A percentile compares a stretch with the other conserved stretches of the same genome.
Evolutionary conservation across 805 yeast genomes (phyloP).

Genomic region (Schizosaccharomyces lindneri): DNA sequence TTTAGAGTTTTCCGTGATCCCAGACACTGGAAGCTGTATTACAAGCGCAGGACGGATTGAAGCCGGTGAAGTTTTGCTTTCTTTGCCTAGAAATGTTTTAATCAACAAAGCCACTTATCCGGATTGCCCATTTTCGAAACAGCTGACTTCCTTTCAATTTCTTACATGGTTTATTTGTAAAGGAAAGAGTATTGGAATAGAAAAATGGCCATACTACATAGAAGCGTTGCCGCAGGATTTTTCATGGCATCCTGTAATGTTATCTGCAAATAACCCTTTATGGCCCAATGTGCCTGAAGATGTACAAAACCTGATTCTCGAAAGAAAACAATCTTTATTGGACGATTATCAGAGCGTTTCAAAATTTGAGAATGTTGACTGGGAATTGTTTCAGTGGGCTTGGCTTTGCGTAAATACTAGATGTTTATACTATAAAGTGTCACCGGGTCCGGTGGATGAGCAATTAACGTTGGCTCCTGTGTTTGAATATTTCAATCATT

Average conservation of each 20-base stretch:
- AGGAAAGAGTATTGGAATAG: background rate
- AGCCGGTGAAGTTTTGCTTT: background rate
- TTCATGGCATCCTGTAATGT: background rate
- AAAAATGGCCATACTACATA: background rate
- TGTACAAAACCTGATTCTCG: background rate
- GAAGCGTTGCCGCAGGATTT: background rate
- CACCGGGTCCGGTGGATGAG: background rate
- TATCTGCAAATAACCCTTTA: background rate
- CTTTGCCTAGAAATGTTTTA: background rate
- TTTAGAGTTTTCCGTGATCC: background rate
- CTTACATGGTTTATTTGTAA: background rate
- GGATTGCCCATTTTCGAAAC: background rate
- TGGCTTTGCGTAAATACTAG: constrained; percentile 1
- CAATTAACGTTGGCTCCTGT: background rate
- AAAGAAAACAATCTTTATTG: background rate
- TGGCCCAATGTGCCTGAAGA: background rate
- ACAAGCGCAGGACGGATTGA: background rate
- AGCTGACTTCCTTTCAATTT: background rate
- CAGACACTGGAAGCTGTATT: background rate
- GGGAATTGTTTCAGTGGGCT: background rate
- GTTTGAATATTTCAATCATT: background rate
- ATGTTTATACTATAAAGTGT: background rate
- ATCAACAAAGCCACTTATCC: background rate
- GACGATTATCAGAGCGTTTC: background rate
- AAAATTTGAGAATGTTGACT: background rate